Conservation (phyloP, 495 filamentous ascomycete genomes). For the Patellaria atrata region DNA sequence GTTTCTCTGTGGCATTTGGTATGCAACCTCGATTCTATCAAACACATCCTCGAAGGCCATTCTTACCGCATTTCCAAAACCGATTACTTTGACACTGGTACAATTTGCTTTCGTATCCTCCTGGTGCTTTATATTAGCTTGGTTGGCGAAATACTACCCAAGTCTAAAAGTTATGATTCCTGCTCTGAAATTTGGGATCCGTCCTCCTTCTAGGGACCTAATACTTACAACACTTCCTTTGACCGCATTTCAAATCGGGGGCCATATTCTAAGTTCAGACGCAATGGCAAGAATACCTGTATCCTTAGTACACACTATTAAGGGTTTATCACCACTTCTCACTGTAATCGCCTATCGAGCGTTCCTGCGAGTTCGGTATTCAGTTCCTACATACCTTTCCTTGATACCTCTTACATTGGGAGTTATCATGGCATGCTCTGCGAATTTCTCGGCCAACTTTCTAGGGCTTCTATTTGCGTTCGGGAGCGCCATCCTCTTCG, state of each 20-base stretch:
- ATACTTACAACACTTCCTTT: slow-evolving; percentile 79
- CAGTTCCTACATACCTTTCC: slow-evolving; percentile 77
- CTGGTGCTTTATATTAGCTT: slow-evolving; percentile 71
- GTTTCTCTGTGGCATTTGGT: slow-evolving; percentile 80
- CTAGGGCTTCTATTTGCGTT: slow-evolving; percentile 80
- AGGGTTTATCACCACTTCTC: slow-evolving; percentile 94
- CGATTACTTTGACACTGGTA: slow-evolving; percentile 82
- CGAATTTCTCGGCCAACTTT: slow-evolving; percentile 73
- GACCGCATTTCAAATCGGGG: slow-evolving; percentile 81
- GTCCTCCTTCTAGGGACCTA: slow-evolving; percentile 66
- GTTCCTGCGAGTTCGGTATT: slow-evolving; percentile 77
- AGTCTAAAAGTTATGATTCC: slow-evolving; percentile 52
- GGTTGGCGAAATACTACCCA: slow-evolving; percentile 55
- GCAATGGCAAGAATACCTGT: slow-evolving; percentile 91
- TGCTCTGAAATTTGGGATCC: slow-evolving; percentile 67
- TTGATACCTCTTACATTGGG: slow-evolving; percentile 82
- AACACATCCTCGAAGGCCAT: slow-evolving; percentile 98
- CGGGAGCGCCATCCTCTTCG: slow-evolving; percentile 79
- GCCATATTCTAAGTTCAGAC: slow-evolving; percentile 84
- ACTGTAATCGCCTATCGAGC: slow-evolving; percentile 88
- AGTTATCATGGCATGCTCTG: slow-evolving; percentile 89
- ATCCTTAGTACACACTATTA: slow-evolving; percentile 95
- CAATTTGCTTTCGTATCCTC: slow-evolving; percentile 89
- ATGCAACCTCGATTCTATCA: slow-evolving; percentile 81
- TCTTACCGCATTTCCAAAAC: slow-evolving; percentile 80